Conservation (phyloP, 306 rosid genomes). For the Quercus parvula region DNA sequence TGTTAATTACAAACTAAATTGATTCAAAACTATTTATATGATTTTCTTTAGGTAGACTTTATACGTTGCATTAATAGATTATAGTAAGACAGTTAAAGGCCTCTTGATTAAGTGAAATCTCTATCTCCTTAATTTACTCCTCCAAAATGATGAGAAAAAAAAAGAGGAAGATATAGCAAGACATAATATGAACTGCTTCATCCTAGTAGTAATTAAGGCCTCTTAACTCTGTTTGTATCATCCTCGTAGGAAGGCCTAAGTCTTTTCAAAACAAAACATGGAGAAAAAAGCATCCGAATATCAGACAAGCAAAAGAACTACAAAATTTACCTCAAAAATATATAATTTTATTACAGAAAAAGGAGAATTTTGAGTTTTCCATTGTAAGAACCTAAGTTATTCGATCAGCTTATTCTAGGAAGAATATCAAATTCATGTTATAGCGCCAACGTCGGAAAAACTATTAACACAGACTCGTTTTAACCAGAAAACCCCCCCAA, state of each 20-base stretch:
- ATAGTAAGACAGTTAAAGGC: too few relatives aligned
- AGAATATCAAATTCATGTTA: background rate
- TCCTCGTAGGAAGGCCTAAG: too few relatives aligned
- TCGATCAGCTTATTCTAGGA: background rate
- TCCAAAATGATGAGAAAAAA: too few relatives aligned
- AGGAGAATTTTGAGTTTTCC: background rate
- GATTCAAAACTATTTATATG: background rate
- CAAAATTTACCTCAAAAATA: background rate
- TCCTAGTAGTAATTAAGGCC: too few relatives aligned
- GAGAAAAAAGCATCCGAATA: background rate
- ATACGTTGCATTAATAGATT: too few relatives aligned
- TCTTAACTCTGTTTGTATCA: background rate
- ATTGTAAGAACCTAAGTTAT: too few relatives aligned
- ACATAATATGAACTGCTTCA: background rate
- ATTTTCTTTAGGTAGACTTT: background rate
- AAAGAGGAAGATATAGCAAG: background rate
- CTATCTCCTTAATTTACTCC: background rate
- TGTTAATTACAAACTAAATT: background rate
- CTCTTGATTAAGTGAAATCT: too few relatives aligned
- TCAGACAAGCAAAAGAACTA: slow-evolving; percentile 14
- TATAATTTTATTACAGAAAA: background rate
- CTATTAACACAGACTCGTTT: background rate
- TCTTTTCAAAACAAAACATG: background rate
- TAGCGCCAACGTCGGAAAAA: background rate
- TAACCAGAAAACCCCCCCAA: background rate